Conservation (phyloP, 1,139 yeast genomes). For the Lodderomyces oxycetoniae region DNA sequence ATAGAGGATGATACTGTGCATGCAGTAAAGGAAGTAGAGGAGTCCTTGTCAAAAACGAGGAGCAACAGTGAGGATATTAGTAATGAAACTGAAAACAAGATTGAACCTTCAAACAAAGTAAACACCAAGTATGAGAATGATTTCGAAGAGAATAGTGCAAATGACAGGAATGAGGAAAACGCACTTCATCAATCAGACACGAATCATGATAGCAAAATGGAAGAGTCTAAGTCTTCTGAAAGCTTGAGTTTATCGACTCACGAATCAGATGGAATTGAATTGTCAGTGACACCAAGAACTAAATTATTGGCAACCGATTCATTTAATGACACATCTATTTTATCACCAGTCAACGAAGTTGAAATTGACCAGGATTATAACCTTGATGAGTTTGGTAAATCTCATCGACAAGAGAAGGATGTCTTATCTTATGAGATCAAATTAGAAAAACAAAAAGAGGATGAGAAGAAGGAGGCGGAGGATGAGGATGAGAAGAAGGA, state of each 20-base stretch:
- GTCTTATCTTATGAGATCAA: too few species aligned
- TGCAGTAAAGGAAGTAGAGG: constrained; percentile 1
- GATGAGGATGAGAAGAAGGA: too few species aligned
- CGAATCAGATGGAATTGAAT: too few species aligned
- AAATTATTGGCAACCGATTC: constrained; percentile 7
- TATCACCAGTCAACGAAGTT: constrained; percentile 21
- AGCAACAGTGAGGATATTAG: constrained; percentile 1
- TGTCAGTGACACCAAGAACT: constrained; percentile 3
- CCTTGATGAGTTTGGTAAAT: constrained; percentile 14
- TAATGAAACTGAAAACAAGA: constrained; percentile 1
- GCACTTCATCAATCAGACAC: background rate
- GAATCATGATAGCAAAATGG: constrained; percentile 1
- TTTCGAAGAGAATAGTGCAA: background rate
- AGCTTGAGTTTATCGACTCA: too few species aligned
- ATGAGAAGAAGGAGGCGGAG: too few species aligned
- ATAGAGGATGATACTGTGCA: background rate
- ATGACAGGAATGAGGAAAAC: background rate
- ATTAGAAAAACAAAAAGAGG: too few species aligned
- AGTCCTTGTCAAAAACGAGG: background rate
- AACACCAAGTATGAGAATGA: background rate
- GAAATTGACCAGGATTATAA: constrained; percentile 16
- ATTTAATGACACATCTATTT: constrained; percentile 19
- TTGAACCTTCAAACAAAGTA: background rate
- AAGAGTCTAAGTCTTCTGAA: background rate
- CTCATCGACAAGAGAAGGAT: constrained; percentile 10